phyloP scores from a whole-genome alignment of 228 moss, liverwort and hornwort genomes.

The Sphagnum fallax region DNA sequence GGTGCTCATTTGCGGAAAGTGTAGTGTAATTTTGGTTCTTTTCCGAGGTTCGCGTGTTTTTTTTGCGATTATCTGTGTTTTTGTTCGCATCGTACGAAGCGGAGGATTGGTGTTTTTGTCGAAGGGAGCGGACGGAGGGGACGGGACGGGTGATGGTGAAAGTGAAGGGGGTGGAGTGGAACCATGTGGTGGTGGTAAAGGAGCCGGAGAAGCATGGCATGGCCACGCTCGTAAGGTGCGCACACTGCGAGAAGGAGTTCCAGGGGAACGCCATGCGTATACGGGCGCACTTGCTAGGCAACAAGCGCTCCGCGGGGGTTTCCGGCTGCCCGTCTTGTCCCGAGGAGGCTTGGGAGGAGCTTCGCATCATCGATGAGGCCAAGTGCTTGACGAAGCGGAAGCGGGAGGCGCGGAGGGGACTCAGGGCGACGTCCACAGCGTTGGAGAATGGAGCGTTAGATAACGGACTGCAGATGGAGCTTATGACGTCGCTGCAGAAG shows the following conservation, averaged over 20 bases:
- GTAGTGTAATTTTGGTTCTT: slow-evolving; percentile 14
- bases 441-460: slow-evolving; percentile 41
- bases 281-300: slow-evolving; percentile 54
- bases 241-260: slow-evolving; percentile 56
- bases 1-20: slow-evolving; percentile 1
- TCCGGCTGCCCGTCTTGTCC: slow-evolving; percentile 45
- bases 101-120: slow-evolving; percentile 7
- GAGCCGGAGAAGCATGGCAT: slow-evolving; percentile 67
- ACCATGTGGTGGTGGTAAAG: slow-evolving; percentile 54
- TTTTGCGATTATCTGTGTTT: slow-evolving; percentile 16
- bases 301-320: slow-evolving; percentile 49
- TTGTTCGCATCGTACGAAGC: background rate
- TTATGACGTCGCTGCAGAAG: slow-evolving; percentile 46
- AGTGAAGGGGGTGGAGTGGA: slow-evolving; percentile 64
- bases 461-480: slow-evolving; percentile 48
- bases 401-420: slow-evolving; percentile 41
- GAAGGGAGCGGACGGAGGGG: slow-evolving; percentile 9
- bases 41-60: slow-evolving; percentile 35
- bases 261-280: slow-evolving; percentile 69
- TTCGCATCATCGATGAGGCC: slow-evolving; percentile 44
- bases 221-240: slow-evolving; percentile 56
- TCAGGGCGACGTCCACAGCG: slow-evolving; percentile 25
- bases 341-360: slow-evolving; percentile 55
- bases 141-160: slow-evolving; percentile 43
- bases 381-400: slow-evolving; percentile 55